Percentiles rank a stretch among this genome's conserved stretches.
Evolutionary conservation across 148 eudicot genomes (phyloP).

Genomic region (Rhododendron griersonianum): DNA sequence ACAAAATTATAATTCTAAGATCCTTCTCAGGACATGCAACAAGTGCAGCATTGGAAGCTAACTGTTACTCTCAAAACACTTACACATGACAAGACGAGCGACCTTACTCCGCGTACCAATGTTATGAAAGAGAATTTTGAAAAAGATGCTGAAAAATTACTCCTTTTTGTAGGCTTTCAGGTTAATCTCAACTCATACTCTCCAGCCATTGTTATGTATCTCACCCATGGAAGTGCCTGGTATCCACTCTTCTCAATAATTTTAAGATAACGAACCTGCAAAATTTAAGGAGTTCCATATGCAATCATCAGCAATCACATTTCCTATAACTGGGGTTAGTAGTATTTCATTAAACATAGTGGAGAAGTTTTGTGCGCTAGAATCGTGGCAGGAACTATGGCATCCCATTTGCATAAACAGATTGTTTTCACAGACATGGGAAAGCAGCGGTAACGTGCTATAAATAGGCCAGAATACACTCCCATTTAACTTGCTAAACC

Average conservation of each 20-base stretch:
- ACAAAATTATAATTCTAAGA: not conserved
- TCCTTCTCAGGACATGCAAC: not conserved
- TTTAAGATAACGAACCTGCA: constrained; percentile 54
- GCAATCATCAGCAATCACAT: not conserved
- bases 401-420: not conserved
- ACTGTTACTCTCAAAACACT: not conserved
- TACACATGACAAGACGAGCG: not conserved
- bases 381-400: not conserved
- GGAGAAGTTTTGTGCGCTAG: not conserved
- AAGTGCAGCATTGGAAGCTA: not conserved
- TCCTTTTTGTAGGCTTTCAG: constrained; percentile 15
- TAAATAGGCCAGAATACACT: not conserved
- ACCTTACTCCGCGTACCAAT: not conserved
- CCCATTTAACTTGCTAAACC: not conserved
- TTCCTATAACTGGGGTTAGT: not conserved
- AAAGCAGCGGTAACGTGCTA: not conserved
- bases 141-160: not conserved
- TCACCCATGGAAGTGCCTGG: not conserved
- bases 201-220: constrained; percentile 27
- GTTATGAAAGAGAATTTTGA: not conserved
- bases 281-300: not conserved
- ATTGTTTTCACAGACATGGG: not conserved
- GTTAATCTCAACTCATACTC: constrained; percentile 55
- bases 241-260: constrained; percentile 1
- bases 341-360: not conserved